Evolutionary conservation across 2,329 filamentous ascomycete species (phyloP).

Genomic region (Camptophora hylomeconis): DNA sequence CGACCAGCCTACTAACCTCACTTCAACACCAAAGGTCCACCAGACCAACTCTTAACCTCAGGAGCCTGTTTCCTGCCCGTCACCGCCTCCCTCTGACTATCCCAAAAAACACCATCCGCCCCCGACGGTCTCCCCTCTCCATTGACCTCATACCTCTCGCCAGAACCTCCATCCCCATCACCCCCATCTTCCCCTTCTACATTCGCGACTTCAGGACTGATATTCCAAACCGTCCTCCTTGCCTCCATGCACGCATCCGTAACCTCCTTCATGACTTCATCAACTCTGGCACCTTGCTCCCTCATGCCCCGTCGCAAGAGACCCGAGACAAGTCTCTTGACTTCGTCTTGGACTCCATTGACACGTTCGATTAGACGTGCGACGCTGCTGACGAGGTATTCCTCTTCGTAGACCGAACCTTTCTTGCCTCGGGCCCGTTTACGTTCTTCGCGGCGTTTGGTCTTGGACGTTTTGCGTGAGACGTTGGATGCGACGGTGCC

Average conservation of each 20-base stretch:
- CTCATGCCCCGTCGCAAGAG: conserved; percentile 72
- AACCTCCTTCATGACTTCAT: conserved; percentile 61
- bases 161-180: conserved; percentile 15
- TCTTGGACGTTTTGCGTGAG: conserved; percentile 73
- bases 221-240: conserved; percentile 56
- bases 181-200: conserved; percentile 17
- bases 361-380: conserved; percentile 71
- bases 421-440: conserved; percentile 92
- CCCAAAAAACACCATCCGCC: conserved; percentile 26
- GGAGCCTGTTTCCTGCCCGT: conserved; percentile 34
- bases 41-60: conserved; percentile 35
- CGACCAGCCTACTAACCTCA: too few species aligned
- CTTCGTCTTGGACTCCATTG: conserved; percentile 58
- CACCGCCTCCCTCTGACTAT: conserved; percentile 25
- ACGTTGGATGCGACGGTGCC: conserved; percentile 54
- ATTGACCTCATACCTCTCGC: conserved; percentile 9
- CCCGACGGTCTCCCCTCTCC: conserved; percentile 17
- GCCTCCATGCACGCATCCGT: conserved; percentile 54
- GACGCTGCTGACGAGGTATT: conserved; percentile 85
- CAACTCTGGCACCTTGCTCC: conserved; percentile 69
- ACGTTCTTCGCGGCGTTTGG: conserved; percentile 77
- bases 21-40: too few species aligned
- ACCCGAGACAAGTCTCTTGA: conserved; percentile 60
- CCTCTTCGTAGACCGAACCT: conserved; percentile 94
- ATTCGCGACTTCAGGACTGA: conserved; percentile 11